phyloP scores from a whole-genome alignment of 23 red algal genomes.

The Porphyridium purpureum region DNA sequence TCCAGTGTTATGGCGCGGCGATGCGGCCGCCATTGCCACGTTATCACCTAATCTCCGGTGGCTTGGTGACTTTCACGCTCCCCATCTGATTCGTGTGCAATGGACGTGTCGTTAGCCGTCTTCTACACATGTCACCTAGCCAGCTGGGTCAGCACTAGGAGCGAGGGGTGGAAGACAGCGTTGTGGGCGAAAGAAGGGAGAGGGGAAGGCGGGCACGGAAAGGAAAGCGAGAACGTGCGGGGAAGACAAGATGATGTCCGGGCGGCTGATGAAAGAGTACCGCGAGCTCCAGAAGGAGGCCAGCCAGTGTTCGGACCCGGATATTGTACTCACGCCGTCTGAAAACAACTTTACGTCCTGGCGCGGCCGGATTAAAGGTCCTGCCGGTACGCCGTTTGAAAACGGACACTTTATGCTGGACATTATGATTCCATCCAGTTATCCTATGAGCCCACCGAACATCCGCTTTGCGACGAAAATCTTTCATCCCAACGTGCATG shows the following conservation, averaged over 20 bases:
- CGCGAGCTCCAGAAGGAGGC: slow-evolving; percentile 70
- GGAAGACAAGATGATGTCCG: slow-evolving; percentile 40
- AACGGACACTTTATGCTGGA: slow-evolving; percentile 51
- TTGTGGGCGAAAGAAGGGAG: too few species aligned
- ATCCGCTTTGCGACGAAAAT: slow-evolving; percentile 72
- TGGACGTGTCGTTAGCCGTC: too few species aligned
- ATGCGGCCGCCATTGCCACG: too few species aligned
- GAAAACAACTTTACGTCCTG: slow-evolving; percentile 58
- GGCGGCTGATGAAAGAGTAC: slow-evolving; percentile 63
- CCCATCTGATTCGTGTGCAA: too few species aligned
- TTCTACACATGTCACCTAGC: too few species aligned
- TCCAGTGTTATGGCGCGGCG: too few species aligned
- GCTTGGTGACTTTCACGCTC: too few species aligned
- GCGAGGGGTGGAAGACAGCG: too few species aligned
- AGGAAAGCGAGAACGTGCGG: too few species aligned
- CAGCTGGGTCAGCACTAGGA: too few species aligned
- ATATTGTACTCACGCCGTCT: slow-evolving; percentile 58
- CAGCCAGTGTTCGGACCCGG: slow-evolving; percentile 12
- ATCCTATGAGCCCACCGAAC: slow-evolving; percentile 67
- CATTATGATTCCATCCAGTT: slow-evolving; percentile 54
- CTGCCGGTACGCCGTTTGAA: slow-evolving; percentile 74
- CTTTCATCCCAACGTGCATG: slow-evolving; percentile 97
- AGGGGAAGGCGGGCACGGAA: too few species aligned
- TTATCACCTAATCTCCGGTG: too few species aligned
- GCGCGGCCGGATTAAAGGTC: slow-evolving; percentile 56